Evolutionary conservation across 192 early-diverging fungal genomes (phyloP).

Genomic region (Backusella parvicylindrica): DNA sequence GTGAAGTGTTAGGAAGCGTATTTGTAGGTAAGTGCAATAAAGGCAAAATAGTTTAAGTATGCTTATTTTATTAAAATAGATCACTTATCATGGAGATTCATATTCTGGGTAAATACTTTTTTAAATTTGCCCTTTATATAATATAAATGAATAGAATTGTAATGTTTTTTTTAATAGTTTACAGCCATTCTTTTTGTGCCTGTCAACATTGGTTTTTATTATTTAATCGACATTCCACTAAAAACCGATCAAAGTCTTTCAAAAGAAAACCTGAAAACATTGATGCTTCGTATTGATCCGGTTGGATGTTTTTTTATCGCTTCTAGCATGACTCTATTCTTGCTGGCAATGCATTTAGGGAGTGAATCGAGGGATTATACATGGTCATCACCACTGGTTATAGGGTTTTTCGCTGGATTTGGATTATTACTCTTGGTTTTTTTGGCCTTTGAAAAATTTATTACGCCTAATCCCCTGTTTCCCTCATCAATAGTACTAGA

Average conservation of each 20-base stretch:
- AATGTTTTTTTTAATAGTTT: no score
- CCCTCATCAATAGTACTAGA: background rate
- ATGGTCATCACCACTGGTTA: background rate
- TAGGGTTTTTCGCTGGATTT: background rate
- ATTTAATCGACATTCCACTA: background rate
- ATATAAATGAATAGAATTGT: no score
- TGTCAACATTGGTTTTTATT: background rate
- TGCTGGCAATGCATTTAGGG: background rate
- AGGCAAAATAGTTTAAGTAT: background rate
- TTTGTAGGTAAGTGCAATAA: background rate
- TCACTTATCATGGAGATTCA: background rate
- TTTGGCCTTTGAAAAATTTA: background rate
- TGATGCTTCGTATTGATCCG: background rate
- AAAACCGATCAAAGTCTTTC: background rate
- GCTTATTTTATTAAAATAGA: background rate
- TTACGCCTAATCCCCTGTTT: background rate
- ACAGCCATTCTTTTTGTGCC: background rate
- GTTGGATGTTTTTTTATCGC: background rate
- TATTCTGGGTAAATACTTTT: background rate
- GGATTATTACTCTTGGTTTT: background rate
- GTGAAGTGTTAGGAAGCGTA: background rate
- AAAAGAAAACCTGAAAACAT: background rate
- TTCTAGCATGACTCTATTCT: background rate
- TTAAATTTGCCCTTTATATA: background rate
- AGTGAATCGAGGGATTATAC: background rate